Conservation (phyloP, 768 basidiomycete species). For the Trametes cubensis region DNA sequence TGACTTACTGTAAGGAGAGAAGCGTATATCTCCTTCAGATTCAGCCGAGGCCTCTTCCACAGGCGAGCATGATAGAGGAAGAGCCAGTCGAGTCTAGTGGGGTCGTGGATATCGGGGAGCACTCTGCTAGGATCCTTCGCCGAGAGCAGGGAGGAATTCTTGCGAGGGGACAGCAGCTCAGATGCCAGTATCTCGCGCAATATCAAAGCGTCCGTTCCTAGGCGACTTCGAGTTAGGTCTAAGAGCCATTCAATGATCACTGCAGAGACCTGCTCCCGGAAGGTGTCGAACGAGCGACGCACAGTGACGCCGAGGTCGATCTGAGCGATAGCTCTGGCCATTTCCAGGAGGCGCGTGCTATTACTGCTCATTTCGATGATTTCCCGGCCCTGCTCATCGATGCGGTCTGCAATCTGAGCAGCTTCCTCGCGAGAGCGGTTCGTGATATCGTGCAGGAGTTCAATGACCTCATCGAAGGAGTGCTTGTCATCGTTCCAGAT, state of each 20-base stretch:
- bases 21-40: constrained; percentile 82
- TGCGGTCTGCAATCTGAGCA: constrained; percentile 51
- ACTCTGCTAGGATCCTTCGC: constrained; percentile 38
- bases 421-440: constrained; percentile 61
- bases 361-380: constrained; percentile 76
- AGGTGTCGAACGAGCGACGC: constrained; percentile 83
- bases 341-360: constrained; percentile 62
- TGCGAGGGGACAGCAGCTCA: constrained; percentile 68
- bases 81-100: constrained; percentile 71
- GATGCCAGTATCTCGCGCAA: constrained; percentile 74
- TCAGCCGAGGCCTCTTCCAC: constrained; percentile 83
- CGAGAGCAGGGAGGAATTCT: constrained; percentile 48
- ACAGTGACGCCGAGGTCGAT: constrained; percentile 93
- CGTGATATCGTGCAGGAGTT: constrained; percentile 62
- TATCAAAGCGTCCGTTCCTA: constrained; percentile 66
- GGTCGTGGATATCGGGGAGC: constrained; percentile 44
- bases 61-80: constrained; percentile 81
- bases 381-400: constrained; percentile 82
- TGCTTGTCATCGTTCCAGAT: constrained; percentile 99
- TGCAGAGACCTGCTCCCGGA: constrained; percentile 80
- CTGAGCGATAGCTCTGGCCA: constrained; percentile 76
- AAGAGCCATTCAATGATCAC: constrained; percentile 87
- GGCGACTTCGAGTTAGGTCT: constrained; percentile 73
- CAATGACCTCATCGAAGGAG: constrained; percentile 85
- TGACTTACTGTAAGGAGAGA: constrained; percentile 71